Evolutionary conservation across 2,329 filamentous ascomycete genomes (phyloP).

Genomic region (Sporothrix globosa): DNA sequence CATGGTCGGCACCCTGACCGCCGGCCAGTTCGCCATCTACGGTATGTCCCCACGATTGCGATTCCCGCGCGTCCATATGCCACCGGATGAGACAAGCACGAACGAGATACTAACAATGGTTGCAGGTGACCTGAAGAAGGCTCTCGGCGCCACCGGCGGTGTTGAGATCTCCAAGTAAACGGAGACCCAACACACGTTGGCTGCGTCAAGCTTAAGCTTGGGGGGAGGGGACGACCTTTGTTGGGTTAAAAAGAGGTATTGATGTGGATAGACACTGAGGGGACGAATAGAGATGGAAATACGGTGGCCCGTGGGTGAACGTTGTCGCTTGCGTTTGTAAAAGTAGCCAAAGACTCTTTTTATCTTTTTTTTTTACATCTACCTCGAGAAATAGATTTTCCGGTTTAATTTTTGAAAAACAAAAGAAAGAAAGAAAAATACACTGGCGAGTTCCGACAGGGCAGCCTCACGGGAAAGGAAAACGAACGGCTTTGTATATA

Average conservation of each 20-base stretch:
- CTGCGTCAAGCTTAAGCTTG: too few relatives aligned
- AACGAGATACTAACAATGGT: not conserved
- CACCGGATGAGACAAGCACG: too few relatives aligned
- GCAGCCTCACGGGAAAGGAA: not conserved
- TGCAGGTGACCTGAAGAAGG: conserved; percentile 63
- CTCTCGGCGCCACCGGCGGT: conserved; percentile 71
- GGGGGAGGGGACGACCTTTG: conserved; percentile 13
- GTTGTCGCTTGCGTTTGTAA: conserved; percentile 25
- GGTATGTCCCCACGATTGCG: conserved; percentile 42
- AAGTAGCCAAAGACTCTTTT: conserved; percentile 30
- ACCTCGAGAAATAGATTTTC: conserved; percentile 27
- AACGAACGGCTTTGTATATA: not conserved
- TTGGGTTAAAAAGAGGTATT: not conserved
- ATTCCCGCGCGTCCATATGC: not conserved
- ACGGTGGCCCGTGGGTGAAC: not conserved
- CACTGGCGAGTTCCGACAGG: not conserved
- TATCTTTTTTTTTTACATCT: conserved; percentile 20
- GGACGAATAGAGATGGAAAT: conserved; percentile 15
- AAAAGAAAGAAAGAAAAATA: too few relatives aligned
- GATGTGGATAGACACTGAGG: conserved; percentile 19
- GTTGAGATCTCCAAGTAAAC: conserved; percentile 66
- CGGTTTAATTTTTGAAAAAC: conserved; percentile 18
- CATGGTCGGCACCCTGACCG: conserved; percentile 66
- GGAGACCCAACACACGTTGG: not conserved
- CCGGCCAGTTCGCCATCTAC: conserved; percentile 84